These are phyloP conservation scores for Wickerhamomyces sp. DNA, from an alignment of 1,139 yeast genomes.

Conservation along the genomic window DNA sequence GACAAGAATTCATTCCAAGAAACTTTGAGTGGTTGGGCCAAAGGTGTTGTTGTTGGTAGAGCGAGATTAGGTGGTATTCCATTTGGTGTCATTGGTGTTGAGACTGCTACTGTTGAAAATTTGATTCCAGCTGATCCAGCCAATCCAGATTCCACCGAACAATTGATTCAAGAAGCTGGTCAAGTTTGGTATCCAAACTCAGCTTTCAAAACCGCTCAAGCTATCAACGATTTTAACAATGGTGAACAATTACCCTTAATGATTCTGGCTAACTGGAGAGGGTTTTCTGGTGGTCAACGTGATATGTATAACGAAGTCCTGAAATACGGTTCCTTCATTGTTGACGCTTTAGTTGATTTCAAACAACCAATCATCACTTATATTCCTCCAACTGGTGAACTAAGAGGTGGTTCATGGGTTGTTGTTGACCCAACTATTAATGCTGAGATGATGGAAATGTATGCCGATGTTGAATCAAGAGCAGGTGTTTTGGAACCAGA, in stretches of 20 bases:
- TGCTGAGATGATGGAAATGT: constrained; percentile 98
- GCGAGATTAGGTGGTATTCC: constrained; percentile 99
- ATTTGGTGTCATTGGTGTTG: constrained; percentile 96
- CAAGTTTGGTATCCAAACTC: constrained; percentile 99
- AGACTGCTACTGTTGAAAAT: constrained; percentile 85
- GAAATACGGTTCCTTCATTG: constrained; percentile 94
- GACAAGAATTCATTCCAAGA: constrained; percentile 93
- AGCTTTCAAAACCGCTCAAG: constrained; percentile 98
- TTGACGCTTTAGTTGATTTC: constrained; percentile 92
- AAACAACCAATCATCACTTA: constrained; percentile 95
- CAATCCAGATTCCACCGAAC: constrained; percentile 88
- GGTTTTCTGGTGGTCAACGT: constrained; percentile 99
- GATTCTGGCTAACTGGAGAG: constrained; percentile 99
- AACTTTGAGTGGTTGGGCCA: constrained; percentile 98
- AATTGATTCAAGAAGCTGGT: constrained; percentile 90
- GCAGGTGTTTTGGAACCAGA: constrained; percentile 99
- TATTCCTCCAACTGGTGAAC: constrained; percentile 96
- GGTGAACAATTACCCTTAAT: constrained; percentile 97
- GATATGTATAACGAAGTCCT: constrained; percentile 98
- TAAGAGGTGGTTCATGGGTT: constrained; percentile 99
- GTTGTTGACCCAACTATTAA: constrained; percentile 98
- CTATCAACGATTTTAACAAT: constrained; percentile 92
- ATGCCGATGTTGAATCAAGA: constrained; percentile 93
- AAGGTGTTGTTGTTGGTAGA: constrained; percentile 97
- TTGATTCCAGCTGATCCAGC: constrained; percentile 97